phyloP scores from a whole-genome alignment of 2,329 filamentous ascomycete genomes.

The Paramyrothecium roridum region DNA sequence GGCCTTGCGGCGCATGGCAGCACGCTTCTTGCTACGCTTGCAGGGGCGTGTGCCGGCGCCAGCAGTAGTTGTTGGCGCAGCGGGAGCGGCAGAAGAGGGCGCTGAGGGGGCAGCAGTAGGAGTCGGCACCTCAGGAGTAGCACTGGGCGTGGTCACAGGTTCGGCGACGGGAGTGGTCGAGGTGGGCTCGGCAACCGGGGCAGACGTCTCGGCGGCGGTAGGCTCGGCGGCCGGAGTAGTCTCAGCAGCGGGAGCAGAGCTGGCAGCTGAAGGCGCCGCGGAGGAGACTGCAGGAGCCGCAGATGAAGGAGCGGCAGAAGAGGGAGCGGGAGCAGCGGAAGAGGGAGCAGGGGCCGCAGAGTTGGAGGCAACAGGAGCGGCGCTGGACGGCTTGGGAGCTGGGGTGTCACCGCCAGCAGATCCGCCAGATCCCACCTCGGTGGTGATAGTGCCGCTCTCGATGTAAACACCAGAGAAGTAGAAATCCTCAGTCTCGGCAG shows the following conservation, averaged over 20 bases:
- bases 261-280: not conserved
- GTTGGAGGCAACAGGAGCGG: not conserved
- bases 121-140: not conserved
- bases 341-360: not conserved
- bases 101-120: not conserved
- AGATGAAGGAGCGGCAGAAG: not conserved
- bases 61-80: not conserved
- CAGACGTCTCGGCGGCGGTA: not conserved
- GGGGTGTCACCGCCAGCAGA: not conserved
- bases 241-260: not conserved
- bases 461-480: conserved; percentile 72
- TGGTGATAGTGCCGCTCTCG: conserved; percentile 42
- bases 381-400: not conserved
- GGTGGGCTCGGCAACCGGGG: not conserved
- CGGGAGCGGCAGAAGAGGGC: not conserved
- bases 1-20: not conserved
- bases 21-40: not conserved
- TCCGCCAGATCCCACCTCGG: conserved; percentile 12
- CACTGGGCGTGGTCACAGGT: not conserved
- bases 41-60: not conserved
- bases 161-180: not conserved
- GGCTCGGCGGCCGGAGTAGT: not conserved
- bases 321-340: not conserved
- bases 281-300: not conserved
- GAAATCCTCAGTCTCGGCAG: conserved; percentile 60